phyloP scores from a whole-genome alignment of 441 rosid genomes.

The Arabidopsis hybrid region DNA sequence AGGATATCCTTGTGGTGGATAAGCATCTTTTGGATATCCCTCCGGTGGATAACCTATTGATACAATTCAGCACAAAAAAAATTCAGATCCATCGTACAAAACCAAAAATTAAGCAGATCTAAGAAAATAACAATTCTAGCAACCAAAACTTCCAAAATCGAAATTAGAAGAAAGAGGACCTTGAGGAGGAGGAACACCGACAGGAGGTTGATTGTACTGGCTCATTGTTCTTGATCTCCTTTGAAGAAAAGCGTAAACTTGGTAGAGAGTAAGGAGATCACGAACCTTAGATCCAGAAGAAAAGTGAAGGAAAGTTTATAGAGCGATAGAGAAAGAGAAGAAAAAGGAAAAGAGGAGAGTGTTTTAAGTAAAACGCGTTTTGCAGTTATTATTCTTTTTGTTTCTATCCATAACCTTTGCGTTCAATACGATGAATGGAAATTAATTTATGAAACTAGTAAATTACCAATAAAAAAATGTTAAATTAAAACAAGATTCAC shows the following conservation, averaged over 20 bases:
- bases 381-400: slow-evolving; percentile 16
- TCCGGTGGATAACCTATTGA: slow-evolving; percentile 80
- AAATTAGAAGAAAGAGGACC: slow-evolving; percentile 40
- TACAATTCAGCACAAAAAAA: neutral
- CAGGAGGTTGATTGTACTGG: slow-evolving; percentile 88
- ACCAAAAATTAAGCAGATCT: slow-evolving; percentile 25
- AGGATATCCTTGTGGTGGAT: slow-evolving; percentile 84
- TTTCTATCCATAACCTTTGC: neutral
- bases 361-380: slow-evolving; percentile 36
- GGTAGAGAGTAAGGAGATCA: slow-evolving; percentile 8
- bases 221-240: slow-evolving; percentile 58
- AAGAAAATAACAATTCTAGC: neutral
- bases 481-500: slow-evolving; percentile 25
- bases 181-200: slow-evolving; percentile 92
- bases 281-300: slow-evolving; percentile 34
- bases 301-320: slow-evolving; percentile 17
- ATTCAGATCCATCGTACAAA: slow-evolving; percentile 28
- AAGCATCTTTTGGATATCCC: slow-evolving; percentile 79
- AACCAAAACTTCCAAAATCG: neutral
- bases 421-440: slow-evolving; percentile 31
- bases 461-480: too few species aligned
- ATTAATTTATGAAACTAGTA: too few species aligned
- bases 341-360: slow-evolving; percentile 8
- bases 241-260: neutral
- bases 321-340: slow-evolving; percentile 2